A percentile compares a stretch with the other conserved stretches of the same genome.
Conservation (phyloP, 768 basidiomycete species). For the Auricularia sp. region DNA sequence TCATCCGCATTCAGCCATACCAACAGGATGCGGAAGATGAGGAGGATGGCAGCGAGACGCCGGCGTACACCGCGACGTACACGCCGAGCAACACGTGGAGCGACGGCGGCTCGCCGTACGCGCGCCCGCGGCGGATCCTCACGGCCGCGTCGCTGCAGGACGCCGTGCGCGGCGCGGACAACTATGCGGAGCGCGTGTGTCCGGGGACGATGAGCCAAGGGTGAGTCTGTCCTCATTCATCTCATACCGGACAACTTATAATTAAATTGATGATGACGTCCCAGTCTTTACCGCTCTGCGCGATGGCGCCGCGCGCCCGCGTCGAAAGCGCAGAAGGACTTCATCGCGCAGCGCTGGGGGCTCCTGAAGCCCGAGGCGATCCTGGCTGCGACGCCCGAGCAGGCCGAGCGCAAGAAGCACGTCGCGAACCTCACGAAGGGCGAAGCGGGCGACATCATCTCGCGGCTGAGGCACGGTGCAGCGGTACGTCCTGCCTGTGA, state of each 20-base stretch:
- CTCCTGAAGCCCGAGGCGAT: conserved; percentile 11
- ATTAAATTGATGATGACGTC: background rate
- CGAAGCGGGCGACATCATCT: conserved; percentile 69
- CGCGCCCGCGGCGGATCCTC: conserved; percentile 42
- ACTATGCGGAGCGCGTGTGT: conserved; percentile 51
- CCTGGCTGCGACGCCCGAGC: conserved; percentile 14
- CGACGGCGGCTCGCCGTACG: conserved; percentile 44
- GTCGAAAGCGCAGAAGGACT: conserved; percentile 46
- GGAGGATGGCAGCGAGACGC: background rate
- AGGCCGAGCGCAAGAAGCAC: conserved; percentile 13
- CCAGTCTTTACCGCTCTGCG: conserved; percentile 52
- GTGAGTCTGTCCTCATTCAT: conserved; percentile 25
- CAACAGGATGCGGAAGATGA: conserved; percentile 17
- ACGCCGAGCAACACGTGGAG: conserved; percentile 34
- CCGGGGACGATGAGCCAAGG: conserved; percentile 38
- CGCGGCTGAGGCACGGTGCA: conserved; percentile 67
- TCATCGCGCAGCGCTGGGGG: conserved; percentile 46
- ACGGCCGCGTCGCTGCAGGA: conserved; percentile 45
- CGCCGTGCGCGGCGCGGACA: conserved; percentile 62
- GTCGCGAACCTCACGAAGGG: conserved; percentile 57
- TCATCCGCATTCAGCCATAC: conserved; percentile 49
- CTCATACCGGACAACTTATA: conserved; percentile 5
- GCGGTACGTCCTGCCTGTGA: conserved; percentile 33
- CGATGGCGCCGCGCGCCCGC: conserved; percentile 57
- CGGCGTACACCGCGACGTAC: conserved; percentile 41